Conservation (phyloP, 345 rosid species). For the Eucalyptus pumila region DNA sequence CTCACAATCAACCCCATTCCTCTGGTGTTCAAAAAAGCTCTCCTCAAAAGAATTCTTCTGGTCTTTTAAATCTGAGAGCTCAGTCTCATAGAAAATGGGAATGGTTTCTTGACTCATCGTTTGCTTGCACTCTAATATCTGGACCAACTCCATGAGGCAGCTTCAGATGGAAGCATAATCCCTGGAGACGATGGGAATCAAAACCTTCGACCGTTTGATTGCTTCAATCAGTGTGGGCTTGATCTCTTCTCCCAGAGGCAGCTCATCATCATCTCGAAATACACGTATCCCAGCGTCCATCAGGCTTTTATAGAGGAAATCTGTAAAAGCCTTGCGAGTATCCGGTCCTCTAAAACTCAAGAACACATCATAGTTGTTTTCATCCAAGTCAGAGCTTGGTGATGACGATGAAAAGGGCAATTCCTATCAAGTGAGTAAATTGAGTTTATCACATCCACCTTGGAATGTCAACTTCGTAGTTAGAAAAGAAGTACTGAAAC, state of each 20-base stretch:
- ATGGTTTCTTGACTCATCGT: too few relatives aligned
- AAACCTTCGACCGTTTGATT: too few relatives aligned
- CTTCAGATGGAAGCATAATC: too few relatives aligned
- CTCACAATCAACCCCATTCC: fast-evolving
- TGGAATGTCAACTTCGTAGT: too few relatives aligned
- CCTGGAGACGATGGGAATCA: too few relatives aligned
- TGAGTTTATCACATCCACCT: background rate
- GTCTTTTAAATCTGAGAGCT: too few relatives aligned
- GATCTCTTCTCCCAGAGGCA: background rate
- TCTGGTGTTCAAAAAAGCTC: too few relatives aligned
- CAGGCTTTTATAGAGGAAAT: fast-evolving
- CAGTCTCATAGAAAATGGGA: too few relatives aligned
- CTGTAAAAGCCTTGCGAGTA: background rate
- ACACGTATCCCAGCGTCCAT: fast-evolving
- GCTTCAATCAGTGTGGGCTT: fast-evolving
- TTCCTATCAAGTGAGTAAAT: background rate
- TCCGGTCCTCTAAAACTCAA: background rate
- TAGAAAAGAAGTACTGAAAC: background rate
- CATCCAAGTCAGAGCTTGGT: background rate
- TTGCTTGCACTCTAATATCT: too few relatives aligned
- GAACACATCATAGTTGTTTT: background rate
- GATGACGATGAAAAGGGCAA: fast-evolving
- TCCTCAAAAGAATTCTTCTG: too few relatives aligned
- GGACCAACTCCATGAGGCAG: too few relatives aligned
- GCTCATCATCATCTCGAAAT: background rate